Evolutionary conservation across 2,329 filamentous ascomycete genomes (phyloP).

Genomic region (Dactylellina drechsleri): DNA sequence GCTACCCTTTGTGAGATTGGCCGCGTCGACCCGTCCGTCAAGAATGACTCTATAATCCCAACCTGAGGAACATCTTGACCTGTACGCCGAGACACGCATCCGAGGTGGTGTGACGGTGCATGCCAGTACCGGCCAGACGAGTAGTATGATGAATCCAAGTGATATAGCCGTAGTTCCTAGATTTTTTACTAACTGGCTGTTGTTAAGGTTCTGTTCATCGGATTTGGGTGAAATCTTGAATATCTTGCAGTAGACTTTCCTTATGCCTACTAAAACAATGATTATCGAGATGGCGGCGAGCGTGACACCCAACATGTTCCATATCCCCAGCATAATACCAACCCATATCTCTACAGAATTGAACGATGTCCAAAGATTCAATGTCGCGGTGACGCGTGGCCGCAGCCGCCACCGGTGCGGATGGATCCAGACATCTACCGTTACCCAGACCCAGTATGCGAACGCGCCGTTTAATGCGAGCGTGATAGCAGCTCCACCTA

Average conservation of each 20-base stretch:
- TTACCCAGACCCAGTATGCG: constrained; percentile 32
- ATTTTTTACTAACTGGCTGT: neutral
- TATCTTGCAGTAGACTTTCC: neutral
- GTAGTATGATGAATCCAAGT: neutral
- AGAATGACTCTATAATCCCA: constrained; percentile 44
- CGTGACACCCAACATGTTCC: constrained; percentile 17
- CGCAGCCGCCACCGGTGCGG: constrained; percentile 33
- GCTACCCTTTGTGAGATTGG: constrained; percentile 27
- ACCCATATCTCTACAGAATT: constrained; percentile 36
- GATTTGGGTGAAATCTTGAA: neutral
- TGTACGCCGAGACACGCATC: constrained; percentile 15
- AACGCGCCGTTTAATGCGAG: constrained; percentile 31
- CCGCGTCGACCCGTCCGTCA: constrained; percentile 19
- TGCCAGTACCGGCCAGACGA: constrained; percentile 37
- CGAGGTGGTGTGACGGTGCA: constrained; percentile 24
- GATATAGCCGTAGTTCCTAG: neutral
- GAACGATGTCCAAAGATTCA: constrained; percentile 19
- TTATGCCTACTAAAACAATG: neutral
- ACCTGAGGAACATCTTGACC: constrained; percentile 12
- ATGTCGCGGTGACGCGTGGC: constrained; percentile 5
- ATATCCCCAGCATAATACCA: constrained; percentile 39
- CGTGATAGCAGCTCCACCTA: constrained; percentile 14
- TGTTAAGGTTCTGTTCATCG: neutral
- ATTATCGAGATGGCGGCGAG: neutral
- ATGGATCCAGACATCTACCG: constrained; percentile 22